Evolutionary conservation across 495 filamentous ascomycete genomes (phyloP).

Genomic region (Trichoderma virens): DNA sequence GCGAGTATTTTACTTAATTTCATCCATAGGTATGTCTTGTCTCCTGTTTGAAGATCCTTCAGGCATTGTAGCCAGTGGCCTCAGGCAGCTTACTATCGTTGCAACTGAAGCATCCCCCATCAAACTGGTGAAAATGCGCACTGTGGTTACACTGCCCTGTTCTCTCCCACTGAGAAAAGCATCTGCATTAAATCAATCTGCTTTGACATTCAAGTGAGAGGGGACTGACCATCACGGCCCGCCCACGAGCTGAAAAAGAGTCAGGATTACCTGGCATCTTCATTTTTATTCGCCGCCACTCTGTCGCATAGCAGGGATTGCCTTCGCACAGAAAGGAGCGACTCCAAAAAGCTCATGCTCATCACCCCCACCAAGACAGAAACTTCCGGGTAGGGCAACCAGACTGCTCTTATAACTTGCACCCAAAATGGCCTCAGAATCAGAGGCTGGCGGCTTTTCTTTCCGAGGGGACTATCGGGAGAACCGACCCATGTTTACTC

Average conservation of each 20-base stretch:
- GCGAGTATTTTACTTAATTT: no score
- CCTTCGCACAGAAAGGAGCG: background rate
- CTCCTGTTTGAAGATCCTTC: no score
- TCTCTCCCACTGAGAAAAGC: slow-evolving; percentile 2
- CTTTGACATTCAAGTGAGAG: background rate
- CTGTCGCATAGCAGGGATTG: background rate
- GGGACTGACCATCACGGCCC: background rate
- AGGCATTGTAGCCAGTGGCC: no score
- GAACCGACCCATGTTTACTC: slow-evolving; percentile 57
- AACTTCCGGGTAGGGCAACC: background rate
- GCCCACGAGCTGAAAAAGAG: background rate
- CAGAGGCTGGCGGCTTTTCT: background rate
- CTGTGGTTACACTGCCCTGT: background rate
- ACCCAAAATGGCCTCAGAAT: background rate
- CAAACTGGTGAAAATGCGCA: background rate
- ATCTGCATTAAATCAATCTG: background rate
- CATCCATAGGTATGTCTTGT: no score
- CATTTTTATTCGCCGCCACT: background rate
- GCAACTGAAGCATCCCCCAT: no score
- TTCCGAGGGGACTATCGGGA: background rate
- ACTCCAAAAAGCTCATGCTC: background rate
- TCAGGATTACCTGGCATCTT: background rate
- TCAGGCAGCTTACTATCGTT: no score
- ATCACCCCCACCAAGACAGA: background rate
- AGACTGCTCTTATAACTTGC: background rate